A percentile compares a stretch with the other conserved stretches of the same genome.
Conservation (phyloP, 2,329 filamentous ascomycete genomes). For the Colletotrichum cereale region DNA sequence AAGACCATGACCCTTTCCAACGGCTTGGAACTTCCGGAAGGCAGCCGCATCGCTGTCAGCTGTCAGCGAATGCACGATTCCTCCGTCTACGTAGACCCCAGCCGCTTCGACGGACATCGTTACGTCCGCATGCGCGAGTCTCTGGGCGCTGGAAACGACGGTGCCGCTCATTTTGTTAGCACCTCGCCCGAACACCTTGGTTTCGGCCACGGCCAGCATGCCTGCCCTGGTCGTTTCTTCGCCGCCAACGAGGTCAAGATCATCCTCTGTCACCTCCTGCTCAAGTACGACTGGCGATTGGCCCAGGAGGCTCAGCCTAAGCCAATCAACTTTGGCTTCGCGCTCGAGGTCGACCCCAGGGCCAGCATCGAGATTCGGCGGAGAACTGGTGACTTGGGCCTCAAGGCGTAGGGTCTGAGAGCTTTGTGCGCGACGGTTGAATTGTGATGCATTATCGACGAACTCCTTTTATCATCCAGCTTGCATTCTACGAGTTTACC, state of each 20-base stretch:
- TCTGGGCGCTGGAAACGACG: slow-evolving; percentile 37
- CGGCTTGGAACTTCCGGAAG: slow-evolving; percentile 32
- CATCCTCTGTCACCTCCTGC: slow-evolving; percentile 47
- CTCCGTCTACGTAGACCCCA: slow-evolving; percentile 27
- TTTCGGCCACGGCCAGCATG: slow-evolving; percentile 54
- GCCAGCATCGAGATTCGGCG: slow-evolving; percentile 35
- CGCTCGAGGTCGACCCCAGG: slow-evolving; percentile 34
- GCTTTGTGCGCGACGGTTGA: not conserved
- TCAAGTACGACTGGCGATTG: slow-evolving; percentile 48
- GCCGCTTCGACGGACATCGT: slow-evolving; percentile 30
- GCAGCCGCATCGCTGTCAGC: slow-evolving; percentile 33
- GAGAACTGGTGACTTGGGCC: slow-evolving; percentile 27
- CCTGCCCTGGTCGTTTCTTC: slow-evolving; percentile 56
- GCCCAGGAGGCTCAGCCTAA: slow-evolving; percentile 21
- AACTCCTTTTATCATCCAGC: not conserved
- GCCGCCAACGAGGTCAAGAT: slow-evolving; percentile 54
- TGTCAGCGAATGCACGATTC: slow-evolving; percentile 25
- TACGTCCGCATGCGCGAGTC: slow-evolving; percentile 36
- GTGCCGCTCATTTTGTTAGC: slow-evolving; percentile 47
- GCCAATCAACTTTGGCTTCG: slow-evolving; percentile 23
- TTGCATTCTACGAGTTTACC: slow-evolving; percentile 10
- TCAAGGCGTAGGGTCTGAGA: slow-evolving; percentile 15
- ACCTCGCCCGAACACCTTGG: slow-evolving; percentile 46
- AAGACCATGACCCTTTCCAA: slow-evolving; percentile 36
- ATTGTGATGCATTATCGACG: not conserved